Conservation (phyloP, 2,329 filamentous ascomycete genomes). For the Xylariales sp. region DNA sequence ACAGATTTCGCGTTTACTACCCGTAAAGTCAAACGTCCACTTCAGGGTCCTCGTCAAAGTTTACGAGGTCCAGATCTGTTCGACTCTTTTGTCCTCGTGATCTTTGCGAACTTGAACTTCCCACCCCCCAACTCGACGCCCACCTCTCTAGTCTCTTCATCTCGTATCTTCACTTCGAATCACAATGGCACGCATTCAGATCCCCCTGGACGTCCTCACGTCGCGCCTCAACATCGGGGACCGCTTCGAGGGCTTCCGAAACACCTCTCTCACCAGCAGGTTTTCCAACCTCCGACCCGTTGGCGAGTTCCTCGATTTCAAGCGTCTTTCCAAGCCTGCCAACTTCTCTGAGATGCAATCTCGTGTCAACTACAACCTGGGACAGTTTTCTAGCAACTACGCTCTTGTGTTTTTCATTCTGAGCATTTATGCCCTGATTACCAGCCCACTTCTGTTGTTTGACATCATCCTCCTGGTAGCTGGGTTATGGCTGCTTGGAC, state of each 20-base stretch:
- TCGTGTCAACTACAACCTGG: conserved; percentile 93
- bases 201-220: conserved; percentile 87
- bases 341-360: conserved; percentile 90
- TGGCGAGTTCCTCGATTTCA: conserved; percentile 92
- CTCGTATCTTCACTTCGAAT: neutral
- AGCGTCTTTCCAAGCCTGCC: conserved; percentile 88
- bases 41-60: neutral
- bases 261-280: conserved; percentile 71
- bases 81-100: neutral
- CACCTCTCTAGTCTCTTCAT: neutral
- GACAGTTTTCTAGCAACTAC: conserved; percentile 99
- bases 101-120: neutral
- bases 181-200: conserved; percentile 81
- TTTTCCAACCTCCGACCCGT: conserved; percentile 91
- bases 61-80: neutral
- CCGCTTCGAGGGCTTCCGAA: conserved; percentile 78
- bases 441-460: conserved; percentile 81
- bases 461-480: conserved; percentile 84
- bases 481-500: conserved; percentile 89
- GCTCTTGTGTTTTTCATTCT: conserved; percentile 90
- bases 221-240: conserved; percentile 83
- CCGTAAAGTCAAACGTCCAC: neutral
- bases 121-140: neutral
- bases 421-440: conserved; percentile 89
- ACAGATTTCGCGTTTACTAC: neutral